Evolutionary conservation across 2,329 filamentous ascomycete genomes (phyloP), one percentile per base, ranked within the genome.

Genomic region (Pseudomassariella vexata): DNA sequence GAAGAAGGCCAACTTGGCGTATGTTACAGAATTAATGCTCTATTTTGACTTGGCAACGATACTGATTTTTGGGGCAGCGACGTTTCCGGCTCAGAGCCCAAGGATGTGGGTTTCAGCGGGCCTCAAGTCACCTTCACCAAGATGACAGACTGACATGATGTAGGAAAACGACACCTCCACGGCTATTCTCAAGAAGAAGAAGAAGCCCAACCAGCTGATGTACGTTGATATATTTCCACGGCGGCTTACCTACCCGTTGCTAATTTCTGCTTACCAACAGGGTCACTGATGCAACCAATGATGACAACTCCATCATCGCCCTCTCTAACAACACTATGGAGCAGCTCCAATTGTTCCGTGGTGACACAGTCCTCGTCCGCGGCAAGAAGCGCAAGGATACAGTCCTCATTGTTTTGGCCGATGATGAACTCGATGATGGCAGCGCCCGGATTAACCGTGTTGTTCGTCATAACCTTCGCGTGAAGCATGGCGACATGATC

Each of bases 311-410:
- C 44, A 94, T 96, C 64, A 95, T 98, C 58, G 87, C 88, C 48
- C 79, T 98, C 39, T 95, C 92, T 38, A 95, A 95, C 73, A 89
- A 92, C 65, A 96, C 92, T 49, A 98, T 98, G 92, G 92, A 98
- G 67, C 81, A 83, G 40, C 82, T 98, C 46, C 88, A 95, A 71
- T 82, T 98, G 42, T 98, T 98, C 83, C 86, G 94, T 58, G 92
- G 92, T 48, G 92, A 98, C 61, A 98, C 92, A 46, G 94, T 98
- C 34, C 74, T 96, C 38, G 90, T 98, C 36, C 94, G 94, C 69
- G 92, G 92, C 65, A 98, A 98, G 81, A 98, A 96, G 85, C 80
- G 92, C 66, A 95, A 95, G 76, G 92, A 98, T 58, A 98, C 92
- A 4, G 92, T 96, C 39, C 72, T 98, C 56, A 96, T 98, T 55